Base-by-base conservation (phyloP, 148 eudicot species). In the Vaccinium darrowii region DNA sequence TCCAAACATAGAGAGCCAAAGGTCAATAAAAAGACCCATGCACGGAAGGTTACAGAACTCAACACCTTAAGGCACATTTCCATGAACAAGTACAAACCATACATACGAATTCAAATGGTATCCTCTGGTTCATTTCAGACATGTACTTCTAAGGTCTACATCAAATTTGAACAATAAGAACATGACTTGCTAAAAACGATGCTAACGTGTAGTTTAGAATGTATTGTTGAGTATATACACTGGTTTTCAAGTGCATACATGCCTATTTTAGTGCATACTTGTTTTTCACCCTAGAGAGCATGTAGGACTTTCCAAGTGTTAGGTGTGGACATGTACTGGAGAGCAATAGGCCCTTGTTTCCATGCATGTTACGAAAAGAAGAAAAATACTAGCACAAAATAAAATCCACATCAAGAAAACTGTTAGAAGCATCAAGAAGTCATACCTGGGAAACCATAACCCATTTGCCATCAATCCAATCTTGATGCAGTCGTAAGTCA, bases 381-480 rank as follows among this genome's bases (percentile, higher is more conserved):
- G 10, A 21, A 25, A 51, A 81, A 8, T 16, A 49, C 15, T 12
- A 27, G 47, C 73, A 85, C 25, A 7, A 16, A 74, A 53, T 49
- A 19, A 81, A 58, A 54, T 73, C 65, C 27, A 43, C 67, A 57
- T 47, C 2, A 49, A 73, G 58, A 9, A 57, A 82, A 47, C 8
- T 33, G 36, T 73, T 52, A 16, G 21, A 73, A 54, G 33, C 67
- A 82, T 10, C 74, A 16, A 80, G 39, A 76, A 52, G 52, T 60
- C 79, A 83, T 91, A 96, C 99, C 98, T 91, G 81, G 18, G 94
- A 86, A 77, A 92, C 85, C 52, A 75, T 69, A 80, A 89, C 89
- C 99, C 99, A 97, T 80, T 94, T 91, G 56, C 96, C 96, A 87
- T 89, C 78, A 51, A 90, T 90, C 99, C 99, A 95, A 36, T 97